A percentile compares a stretch with the other conserved stretches of the same genome.
Conservation (phyloP, 768 basidiomycete species). For the Omphalotus guepiniiformis region DNA sequence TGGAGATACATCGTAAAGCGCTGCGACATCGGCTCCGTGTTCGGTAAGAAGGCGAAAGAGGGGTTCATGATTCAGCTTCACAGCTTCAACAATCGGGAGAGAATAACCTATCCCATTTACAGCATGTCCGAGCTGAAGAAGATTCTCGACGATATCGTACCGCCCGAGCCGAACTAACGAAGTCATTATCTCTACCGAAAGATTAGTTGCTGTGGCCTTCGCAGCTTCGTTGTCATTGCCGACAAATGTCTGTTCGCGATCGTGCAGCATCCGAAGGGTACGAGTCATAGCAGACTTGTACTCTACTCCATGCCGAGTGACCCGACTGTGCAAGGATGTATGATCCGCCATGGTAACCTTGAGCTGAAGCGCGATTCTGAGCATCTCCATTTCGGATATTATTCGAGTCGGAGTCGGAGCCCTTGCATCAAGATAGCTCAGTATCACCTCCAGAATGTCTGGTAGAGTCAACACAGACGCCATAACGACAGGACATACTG, state of each 20-base stretch:
- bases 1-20: neutral
- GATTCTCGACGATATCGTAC: conserved; percentile 3
- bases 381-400: conserved; percentile 2
- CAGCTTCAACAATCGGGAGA: conserved; percentile 10
- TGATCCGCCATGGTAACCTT: conserved; percentile 6
- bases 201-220: neutral
- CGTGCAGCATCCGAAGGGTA: conserved; percentile 10
- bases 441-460: neutral
- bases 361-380: conserved; percentile 2
- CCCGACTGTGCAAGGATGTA: conserved; percentile 9
- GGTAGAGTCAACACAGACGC: neutral
- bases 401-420: neutral
- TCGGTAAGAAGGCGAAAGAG: conserved; percentile 9
- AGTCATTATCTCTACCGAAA: neutral
- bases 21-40: conserved; percentile 5
- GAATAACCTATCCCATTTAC: conserved; percentile 2
- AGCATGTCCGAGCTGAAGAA: conserved; percentile 8
- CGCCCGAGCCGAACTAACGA: conserved; percentile 5
- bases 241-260: neutral
- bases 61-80: conserved; percentile 6
- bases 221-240: neutral
- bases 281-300: conserved; percentile 5
- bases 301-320: conserved; percentile 2
- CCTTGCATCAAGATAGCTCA: neutral
- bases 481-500: neutral